Evolutionary conservation across 768 basidiomycete genomes (phyloP).

Genomic region (Pleurotus djamor): DNA sequence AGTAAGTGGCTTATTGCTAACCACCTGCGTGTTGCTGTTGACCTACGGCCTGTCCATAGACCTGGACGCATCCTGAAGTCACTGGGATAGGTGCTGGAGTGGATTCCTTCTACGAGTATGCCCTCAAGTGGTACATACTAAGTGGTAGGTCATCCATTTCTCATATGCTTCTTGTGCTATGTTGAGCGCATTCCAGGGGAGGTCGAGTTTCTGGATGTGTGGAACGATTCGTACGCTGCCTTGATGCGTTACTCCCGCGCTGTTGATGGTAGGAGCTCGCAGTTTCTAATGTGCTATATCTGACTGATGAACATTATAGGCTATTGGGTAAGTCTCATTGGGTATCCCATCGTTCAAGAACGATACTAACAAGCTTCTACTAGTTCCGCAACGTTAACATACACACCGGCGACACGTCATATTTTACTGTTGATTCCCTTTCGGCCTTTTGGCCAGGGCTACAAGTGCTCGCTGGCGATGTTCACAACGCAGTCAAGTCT

Average conservation of each 20-base stretch:
- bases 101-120: slow-evolving; percentile 95
- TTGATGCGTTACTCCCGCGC: slow-evolving; percentile 85
- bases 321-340: neutral
- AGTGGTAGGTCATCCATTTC: slow-evolving; percentile 47
- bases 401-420: slow-evolving; percentile 69
- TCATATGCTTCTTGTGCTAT: neutral
- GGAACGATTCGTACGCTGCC: slow-evolving; percentile 79
- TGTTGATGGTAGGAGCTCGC: slow-evolving; percentile 72
- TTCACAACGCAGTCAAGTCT: slow-evolving; percentile 89
- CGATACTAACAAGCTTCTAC: neutral
- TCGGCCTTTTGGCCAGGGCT: slow-evolving; percentile 98
- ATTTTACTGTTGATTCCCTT: slow-evolving; percentile 86
- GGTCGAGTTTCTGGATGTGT: slow-evolving; percentile 77
- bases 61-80: slow-evolving; percentile 75
- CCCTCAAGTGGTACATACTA: slow-evolving; percentile 88
- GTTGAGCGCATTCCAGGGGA: slow-evolving; percentile 49
- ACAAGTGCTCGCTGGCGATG: slow-evolving; percentile 83
- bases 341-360: neutral
- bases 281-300: slow-evolving; percentile 37
- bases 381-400: slow-evolving; percentile 90
- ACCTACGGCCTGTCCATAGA: slow-evolving; percentile 30
- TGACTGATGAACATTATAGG: neutral
- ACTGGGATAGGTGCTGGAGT: slow-evolving; percentile 91
- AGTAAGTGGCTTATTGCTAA: slow-evolving; percentile 37
- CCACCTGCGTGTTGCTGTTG: neutral